Evolutionary conservation across 1,139 yeast species (phyloP), one percentile per base, ranked within the genome.

Genomic region (Suhomyces panamericanus): DNA sequence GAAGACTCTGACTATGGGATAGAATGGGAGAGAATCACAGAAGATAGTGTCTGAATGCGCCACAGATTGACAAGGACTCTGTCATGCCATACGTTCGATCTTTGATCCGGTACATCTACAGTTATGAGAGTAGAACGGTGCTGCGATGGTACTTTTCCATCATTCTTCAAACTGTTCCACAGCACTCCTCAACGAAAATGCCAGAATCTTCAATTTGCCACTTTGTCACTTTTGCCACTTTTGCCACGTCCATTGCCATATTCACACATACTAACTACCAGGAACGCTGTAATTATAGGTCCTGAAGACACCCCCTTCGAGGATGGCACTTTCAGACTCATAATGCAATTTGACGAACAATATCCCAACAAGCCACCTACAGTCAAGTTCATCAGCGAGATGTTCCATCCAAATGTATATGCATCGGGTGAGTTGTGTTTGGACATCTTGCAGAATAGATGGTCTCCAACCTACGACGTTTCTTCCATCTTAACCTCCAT

Each of bases 381-480:
- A 42, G 99, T 95, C 40, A 86, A 88, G 61, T 93, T 93, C 63
- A 74, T 91, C 39, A 84, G 95, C 51, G 95, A 88, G 58, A 93
- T 93, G 96, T 93, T 95, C 66, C 99, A 93, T 63, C 99, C 99
- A 7, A 93, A 93, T 62, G 98, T 93, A 7, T 93, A 93, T 62
- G 96, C 96, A 17, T 80, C 85, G 38, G 99, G 99, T 29, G 99
- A 93, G 60, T 80, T 93, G 52, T 93, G 99, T 70, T 78, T 93
- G 53, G 99, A 95, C 68, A 93, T 93, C 54, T 74, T 93, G 53
- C 99, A 93, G 62, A 95, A 93, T 69, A 77, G 98, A 61, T 93
- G 99, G 99, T 87, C 96, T 17, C 99, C 99, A 13, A 95, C 99
- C 0, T 95, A 93, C 62, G 99, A 95, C 61, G 99, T 93, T 34